A percentile compares a stretch with the other conserved stretches of the same genome.
phyloP scores from a whole-genome alignment of 2,329 filamentous ascomycete species.

The Aspergillus awamori region DNA sequence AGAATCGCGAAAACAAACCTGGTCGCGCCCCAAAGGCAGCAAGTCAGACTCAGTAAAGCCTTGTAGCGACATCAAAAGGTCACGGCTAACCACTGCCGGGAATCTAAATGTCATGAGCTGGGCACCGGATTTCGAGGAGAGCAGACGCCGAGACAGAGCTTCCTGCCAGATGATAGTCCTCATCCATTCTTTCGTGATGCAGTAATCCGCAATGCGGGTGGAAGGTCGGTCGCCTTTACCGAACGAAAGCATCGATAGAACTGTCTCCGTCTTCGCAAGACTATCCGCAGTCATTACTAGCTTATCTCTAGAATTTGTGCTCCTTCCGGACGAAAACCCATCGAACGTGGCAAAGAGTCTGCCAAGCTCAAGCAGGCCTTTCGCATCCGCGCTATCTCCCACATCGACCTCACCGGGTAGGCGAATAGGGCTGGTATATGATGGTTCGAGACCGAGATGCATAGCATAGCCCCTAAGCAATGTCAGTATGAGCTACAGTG shows the following conservation, averaged over 20 bases:
- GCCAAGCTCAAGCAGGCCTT: constrained; percentile 30
- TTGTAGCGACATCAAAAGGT: constrained; percentile 29
- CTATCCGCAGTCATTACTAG: neutral
- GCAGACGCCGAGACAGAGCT: constrained; percentile 27
- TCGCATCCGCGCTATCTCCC: constrained; percentile 22
- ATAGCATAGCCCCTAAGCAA: constrained; percentile 33
- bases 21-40: constrained; percentile 34
- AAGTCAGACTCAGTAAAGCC: constrained; percentile 30
- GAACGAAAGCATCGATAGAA: constrained; percentile 24
- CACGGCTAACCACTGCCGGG: constrained; percentile 28
- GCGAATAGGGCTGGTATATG: constrained; percentile 22
- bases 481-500: neutral
- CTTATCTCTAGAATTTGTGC: neutral
- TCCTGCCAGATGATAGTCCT: constrained; percentile 37
- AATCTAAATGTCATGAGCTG: constrained; percentile 31
- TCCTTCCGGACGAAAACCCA: constrained; percentile 18
- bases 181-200: constrained; percentile 38
- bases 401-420: constrained; percentile 6
- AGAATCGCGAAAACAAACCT: constrained; percentile 22
- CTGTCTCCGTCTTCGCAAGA: constrained; percentile 26
- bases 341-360: constrained; percentile 32
- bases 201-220: constrained; percentile 31
- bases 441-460: constrained; percentile 33
- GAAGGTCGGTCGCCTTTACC: constrained; percentile 17
- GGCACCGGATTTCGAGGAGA: constrained; percentile 29